Percentiles rank a stretch among this genome's conserved stretches.
Evolutionary conservation across 192 early-diverging fungal genomes (phyloP).

Genomic region (Coemansia sp.): DNA sequence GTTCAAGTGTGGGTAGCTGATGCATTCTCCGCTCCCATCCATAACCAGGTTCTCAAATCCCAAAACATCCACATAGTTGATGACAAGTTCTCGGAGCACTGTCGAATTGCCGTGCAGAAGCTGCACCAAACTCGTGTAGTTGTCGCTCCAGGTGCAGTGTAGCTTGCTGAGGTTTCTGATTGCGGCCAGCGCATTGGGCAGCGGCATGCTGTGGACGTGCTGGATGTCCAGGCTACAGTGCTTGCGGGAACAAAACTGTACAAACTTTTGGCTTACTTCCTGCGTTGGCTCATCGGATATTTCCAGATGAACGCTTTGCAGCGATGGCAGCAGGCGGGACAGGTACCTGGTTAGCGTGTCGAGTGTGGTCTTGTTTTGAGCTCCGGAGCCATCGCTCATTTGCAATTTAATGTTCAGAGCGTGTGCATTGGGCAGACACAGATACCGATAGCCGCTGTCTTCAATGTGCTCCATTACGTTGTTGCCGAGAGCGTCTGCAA

Average conservation of each 20-base stretch:
- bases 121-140: not conserved
- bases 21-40: not conserved
- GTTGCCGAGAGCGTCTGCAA: not conserved
- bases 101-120: not conserved
- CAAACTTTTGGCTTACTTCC: too few relatives aligned
- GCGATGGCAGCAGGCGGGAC: not conserved
- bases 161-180: conserved; percentile 3
- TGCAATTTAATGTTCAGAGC: not conserved
- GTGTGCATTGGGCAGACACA: not conserved
- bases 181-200: not conserved
- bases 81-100: not conserved
- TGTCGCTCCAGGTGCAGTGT: conserved; percentile 2
- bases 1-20: not conserved
- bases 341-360: not conserved
- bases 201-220: not conserved
- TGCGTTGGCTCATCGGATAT: not conserved
- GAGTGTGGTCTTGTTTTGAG: not conserved
- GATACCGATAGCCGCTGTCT: not conserved
- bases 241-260: not conserved
- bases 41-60: conserved; percentile 1
- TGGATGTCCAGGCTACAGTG: conserved; percentile 4
- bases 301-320: not conserved
- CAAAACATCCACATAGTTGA: not conserved
- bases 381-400: not conserved
- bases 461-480: not conserved